Base-by-base conservation (phyloP, 768 basidiomycete genomes). In the Kwoniella dendrophila region DNA sequence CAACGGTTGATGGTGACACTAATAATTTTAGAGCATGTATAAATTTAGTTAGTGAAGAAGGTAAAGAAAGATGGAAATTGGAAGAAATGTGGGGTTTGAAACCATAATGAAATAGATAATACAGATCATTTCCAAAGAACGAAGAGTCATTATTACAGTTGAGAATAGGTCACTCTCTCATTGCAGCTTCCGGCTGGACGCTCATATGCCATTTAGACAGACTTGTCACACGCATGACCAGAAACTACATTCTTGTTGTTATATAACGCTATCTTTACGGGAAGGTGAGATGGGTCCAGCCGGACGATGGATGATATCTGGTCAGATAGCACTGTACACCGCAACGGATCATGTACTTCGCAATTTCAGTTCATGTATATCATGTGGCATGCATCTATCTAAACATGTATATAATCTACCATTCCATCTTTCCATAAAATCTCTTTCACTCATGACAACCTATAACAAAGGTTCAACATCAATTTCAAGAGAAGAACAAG, bases 401-500 rank as follows among this genome's bases (percentile, higher is more conserved):
- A 44, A n/a, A 56, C 26, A 41, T n/a, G 30, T 29, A 20, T 48
- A 26, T 26, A 20, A 24, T 48, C 45, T 27, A 24, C 45, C 36
- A 38, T 38, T 20, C 41, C 41, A 8, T 20, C 36, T 38, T 8
- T 22, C 43, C 43, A 12, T 44, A n/a, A n/a, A n/a, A 6, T 22
- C 20, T 6, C 43, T 20, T 22, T 44, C 20, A 8, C 20, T 22
- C 43, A 54, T 6, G 43, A 12, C 10, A 44, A 52, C 16, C 67
- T 70, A 90, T 82, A 89, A 87, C 84, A 99, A 92, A n/a, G 90
- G 90, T 79, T 97, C 94, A 45, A 97, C 83, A 30, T 88, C 88
- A 79, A 99, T 92, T 83, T 99, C 95, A 58, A 99, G 81, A 6
- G 88, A 88, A 33, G 94, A 97, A 81, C 94, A 97, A 20, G 95